Evolutionary conservation across 1,284 basidiomycete genomes (phyloP).

Genomic region (Tremellales sp.): DNA sequence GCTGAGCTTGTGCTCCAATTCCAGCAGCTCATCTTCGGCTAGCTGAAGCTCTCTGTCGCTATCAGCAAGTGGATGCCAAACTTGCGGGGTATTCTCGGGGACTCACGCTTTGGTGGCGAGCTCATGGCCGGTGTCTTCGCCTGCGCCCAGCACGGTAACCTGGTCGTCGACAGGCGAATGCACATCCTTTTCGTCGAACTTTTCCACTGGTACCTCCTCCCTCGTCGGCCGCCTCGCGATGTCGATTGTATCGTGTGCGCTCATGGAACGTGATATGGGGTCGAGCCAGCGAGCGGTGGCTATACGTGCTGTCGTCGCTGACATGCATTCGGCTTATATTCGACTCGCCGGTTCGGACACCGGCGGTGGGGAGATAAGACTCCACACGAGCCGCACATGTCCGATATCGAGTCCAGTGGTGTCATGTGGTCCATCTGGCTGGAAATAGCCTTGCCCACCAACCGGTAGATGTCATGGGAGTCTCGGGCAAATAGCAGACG

Average conservation of each 20-base stretch:
- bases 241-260: background rate
- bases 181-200: background rate
- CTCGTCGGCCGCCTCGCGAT: background rate
- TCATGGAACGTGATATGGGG: background rate
- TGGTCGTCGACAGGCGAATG: background rate
- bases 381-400: too few species aligned
- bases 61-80: background rate
- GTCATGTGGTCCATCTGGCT: too few species aligned
- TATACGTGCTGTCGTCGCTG: too few species aligned
- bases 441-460: too few species aligned
- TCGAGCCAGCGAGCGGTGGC: too few species aligned
- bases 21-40: background rate
- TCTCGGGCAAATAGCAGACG: too few species aligned
- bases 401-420: too few species aligned
- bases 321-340: too few species aligned
- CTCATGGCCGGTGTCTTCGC: background rate
- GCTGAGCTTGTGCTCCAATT: background rate
- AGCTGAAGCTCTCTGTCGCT: background rate
- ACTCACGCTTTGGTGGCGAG: background rate
- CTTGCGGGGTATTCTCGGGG: too few species aligned
- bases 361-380: too few species aligned
- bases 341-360: too few species aligned
- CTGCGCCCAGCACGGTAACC: background rate
- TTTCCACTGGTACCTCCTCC: background rate
- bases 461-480: too few species aligned